A percentile compares a stretch with the other conserved stretches of the same genome.
Conservation (phyloP, 1,284 basidiomycete species). For the Rhodotorula sp. region DNA sequence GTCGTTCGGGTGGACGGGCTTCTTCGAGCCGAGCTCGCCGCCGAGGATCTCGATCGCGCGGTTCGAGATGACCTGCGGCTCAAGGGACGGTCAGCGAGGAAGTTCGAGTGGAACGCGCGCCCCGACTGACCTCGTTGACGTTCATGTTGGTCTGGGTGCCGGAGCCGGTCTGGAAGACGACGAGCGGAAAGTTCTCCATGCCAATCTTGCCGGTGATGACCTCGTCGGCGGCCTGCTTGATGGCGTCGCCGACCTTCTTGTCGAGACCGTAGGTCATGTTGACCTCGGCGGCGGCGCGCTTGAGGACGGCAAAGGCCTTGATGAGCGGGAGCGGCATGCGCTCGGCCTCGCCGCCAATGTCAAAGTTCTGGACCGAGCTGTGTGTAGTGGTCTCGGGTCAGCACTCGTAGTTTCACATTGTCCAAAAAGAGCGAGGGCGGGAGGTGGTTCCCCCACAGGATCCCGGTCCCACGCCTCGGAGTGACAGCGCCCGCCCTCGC, state of each 20-base stretch:
- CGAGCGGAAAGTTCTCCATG: conserved; percentile 92
- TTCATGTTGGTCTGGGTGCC: conserved; percentile 99
- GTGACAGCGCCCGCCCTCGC: neutral
- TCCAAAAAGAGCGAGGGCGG: neutral
- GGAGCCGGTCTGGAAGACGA: conserved; percentile 98
- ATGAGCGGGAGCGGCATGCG: conserved; percentile 91
- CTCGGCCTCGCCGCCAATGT: conserved; percentile 93
- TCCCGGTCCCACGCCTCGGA: neutral
- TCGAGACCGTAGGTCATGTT: conserved; percentile 91
- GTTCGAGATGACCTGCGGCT: conserved; percentile 93
- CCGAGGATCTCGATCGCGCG: conserved; percentile 97
- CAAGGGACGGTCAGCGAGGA: neutral
- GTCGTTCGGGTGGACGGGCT: conserved; percentile 98
- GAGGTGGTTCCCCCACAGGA: neutral
- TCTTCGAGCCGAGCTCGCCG: conserved; percentile 92
- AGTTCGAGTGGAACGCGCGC: too few species aligned
- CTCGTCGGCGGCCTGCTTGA: conserved; percentile 92
- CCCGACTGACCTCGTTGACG: conserved; percentile 75
- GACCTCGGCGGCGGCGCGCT: conserved; percentile 93
- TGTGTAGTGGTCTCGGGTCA: too few species aligned
- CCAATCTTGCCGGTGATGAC: conserved; percentile 90
- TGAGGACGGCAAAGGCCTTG: conserved; percentile 96
- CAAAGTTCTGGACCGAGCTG: conserved; percentile 95
- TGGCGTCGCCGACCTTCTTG: conserved; percentile 81
- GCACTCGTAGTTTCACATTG: too few species aligned